A percentile compares a stretch with the other conserved stretches of the same genome.
Evolutionary conservation across 2,329 filamentous ascomycete genomes (phyloP).

Genomic region (Cladosporium cucumerinum): DNA sequence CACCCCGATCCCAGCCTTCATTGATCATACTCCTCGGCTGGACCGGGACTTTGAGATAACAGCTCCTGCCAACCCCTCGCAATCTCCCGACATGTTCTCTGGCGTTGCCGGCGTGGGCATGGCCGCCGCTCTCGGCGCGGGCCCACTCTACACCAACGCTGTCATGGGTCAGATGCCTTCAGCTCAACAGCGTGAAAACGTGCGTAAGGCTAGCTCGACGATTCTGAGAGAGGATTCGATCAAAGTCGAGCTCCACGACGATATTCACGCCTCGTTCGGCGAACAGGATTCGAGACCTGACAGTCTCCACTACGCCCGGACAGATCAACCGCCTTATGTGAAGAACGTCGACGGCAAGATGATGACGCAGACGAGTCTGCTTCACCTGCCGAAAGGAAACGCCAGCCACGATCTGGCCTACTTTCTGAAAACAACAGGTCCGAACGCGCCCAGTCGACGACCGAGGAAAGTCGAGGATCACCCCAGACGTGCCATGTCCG

Average conservation of each 20-base stretch:
- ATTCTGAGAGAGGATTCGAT: constrained; percentile 31
- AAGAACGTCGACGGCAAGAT: constrained; percentile 25
- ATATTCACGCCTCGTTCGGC: constrained; percentile 8
- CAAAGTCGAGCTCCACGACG: constrained; percentile 22
- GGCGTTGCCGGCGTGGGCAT: constrained; percentile 21
- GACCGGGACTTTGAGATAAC: constrained; percentile 29
- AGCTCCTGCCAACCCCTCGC: constrained; percentile 25
- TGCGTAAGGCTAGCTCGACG: constrained; percentile 25
- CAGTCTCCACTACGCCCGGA: constrained; percentile 27
- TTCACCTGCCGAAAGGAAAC: constrained; percentile 29
- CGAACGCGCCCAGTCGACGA: constrained; percentile 29
- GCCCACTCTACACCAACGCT: constrained; percentile 24
- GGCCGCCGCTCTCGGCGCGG: constrained; percentile 21
- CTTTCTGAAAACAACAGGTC: constrained; percentile 39
- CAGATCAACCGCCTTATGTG: constrained; percentile 29
- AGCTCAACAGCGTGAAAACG: constrained; percentile 22
- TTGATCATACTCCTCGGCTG: constrained; percentile 34
- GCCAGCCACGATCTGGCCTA: constrained; percentile 36
- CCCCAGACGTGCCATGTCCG: constrained; percentile 26
- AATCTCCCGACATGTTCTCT: constrained; percentile 29
- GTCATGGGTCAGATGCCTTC: constrained; percentile 33
- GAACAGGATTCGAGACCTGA: constrained; percentile 15
- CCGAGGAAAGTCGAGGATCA: constrained; percentile 29
- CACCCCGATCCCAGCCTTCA: constrained; percentile 28
- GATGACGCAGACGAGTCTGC: constrained; percentile 32